Conservation (phyloP, 192 early-diverging fungal genomes). For the Lunasporangiospora selenospora region DNA sequence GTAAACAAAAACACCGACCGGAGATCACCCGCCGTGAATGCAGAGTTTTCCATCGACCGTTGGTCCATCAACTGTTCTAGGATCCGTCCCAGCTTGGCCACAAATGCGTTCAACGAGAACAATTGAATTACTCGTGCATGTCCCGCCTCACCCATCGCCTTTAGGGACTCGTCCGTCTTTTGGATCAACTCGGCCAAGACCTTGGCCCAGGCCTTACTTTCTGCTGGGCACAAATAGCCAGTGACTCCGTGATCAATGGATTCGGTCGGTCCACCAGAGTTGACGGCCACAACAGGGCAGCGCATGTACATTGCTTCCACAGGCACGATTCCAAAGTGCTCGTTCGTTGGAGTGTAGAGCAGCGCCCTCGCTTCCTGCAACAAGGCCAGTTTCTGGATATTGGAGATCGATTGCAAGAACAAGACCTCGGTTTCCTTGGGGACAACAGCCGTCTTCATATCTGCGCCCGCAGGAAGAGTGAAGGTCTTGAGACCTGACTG, state of each 20-base stretch:
- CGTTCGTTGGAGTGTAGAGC: conserved; percentile 91
- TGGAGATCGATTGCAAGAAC: conserved; percentile 90
- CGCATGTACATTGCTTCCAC: conserved; percentile 93
- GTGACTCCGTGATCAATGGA: conserved; percentile 76
- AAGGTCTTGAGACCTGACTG: conserved; percentile 49
- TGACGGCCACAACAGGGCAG: conserved; percentile 87
- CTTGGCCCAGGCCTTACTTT: conserved; percentile 65
- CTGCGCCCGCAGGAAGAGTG: conserved; percentile 47
- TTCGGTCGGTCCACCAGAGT: conserved; percentile 88
- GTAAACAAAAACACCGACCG: too few species aligned
- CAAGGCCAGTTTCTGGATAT: conserved; percentile 78
- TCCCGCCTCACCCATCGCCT: conserved; percentile 71
- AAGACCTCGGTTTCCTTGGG: conserved; percentile 67
- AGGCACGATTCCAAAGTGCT: conserved; percentile 98
- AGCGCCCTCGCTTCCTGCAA: conserved; percentile 67
- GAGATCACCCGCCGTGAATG: too few species aligned
- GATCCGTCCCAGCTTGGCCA: conserved; percentile 69
- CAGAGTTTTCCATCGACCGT: too few species aligned
- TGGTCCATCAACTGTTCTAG: conserved; percentile 58
- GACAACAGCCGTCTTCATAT: conserved; percentile 16
- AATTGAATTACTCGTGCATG: conserved; percentile 61
- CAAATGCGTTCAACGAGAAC: conserved; percentile 76
- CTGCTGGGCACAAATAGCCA: conserved; percentile 75
- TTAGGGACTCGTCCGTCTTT: conserved; percentile 34
- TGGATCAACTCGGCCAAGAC: conserved; percentile 62